Percentiles rank a stretch among this genome's conserved stretches.
Evolutionary conservation across 179 eudicot genomes (phyloP).

Genomic region (Monotropa hypopitys): DNA sequence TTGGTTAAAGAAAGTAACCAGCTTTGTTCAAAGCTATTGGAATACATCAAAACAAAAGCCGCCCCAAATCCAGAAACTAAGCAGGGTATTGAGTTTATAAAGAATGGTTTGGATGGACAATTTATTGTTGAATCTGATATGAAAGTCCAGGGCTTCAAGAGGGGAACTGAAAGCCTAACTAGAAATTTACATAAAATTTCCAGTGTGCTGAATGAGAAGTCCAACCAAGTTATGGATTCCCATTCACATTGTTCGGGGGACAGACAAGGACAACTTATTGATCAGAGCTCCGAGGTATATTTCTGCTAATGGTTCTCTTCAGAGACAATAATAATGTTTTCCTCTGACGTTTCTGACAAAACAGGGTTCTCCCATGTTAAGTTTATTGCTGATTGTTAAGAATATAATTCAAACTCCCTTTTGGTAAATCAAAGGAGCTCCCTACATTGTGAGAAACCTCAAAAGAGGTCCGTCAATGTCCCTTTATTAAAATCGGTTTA

Average conservation of each 20-base stretch:
- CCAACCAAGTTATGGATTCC: conserved; percentile 16
- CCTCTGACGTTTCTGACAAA: background rate
- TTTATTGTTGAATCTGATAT: conserved; percentile 57
- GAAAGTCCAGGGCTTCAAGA: conserved; percentile 64
- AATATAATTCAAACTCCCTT: background rate
- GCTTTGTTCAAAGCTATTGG: conserved; percentile 52
- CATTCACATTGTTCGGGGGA: conserved; percentile 15
- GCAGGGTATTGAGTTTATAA: conserved; percentile 18
- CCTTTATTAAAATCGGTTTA: background rate
- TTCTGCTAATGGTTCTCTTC: background rate
- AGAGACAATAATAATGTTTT: background rate
- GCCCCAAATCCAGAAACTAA: conserved; percentile 23
- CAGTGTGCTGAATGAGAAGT: conserved; percentile 35
- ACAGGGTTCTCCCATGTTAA: background rate
- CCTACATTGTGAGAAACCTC: background rate
- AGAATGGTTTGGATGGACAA: conserved; percentile 38
- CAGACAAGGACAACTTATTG: conserved; percentile 14
- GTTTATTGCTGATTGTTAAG: background rate
- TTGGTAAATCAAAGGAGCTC: background rate
- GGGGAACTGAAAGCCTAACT: conserved; percentile 46
- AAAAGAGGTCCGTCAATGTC: background rate
- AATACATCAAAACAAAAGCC: conserved; percentile 39
- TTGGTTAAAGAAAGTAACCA: conserved; percentile 44
- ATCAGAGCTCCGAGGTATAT: conserved; percentile 39
- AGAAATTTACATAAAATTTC: conserved; percentile 44